Evolutionary conservation across 73 alveolate genomes (phyloP).

Genomic region (Blepharisma japonicum): DNA sequence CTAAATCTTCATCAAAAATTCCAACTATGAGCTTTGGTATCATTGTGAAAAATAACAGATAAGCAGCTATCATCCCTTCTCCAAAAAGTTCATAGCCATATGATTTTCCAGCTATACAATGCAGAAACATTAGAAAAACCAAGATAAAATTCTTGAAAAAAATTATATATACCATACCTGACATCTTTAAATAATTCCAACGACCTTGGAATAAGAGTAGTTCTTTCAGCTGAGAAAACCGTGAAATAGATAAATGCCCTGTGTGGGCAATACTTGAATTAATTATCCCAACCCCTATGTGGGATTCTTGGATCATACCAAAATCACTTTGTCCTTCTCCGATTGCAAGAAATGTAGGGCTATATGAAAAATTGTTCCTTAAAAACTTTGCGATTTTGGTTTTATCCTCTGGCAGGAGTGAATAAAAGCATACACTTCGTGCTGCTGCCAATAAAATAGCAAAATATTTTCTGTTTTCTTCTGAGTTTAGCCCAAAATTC

Average conservation of each 20-base stretch:
- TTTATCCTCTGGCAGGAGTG: constrained; percentile 9
- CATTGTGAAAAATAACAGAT: background rate
- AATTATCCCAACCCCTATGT: background rate
- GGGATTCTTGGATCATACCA: constrained; percentile 19
- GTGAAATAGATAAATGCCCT: background rate
- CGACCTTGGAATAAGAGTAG: background rate
- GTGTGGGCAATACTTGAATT: too few relatives aligned
- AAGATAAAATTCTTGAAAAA: background rate
- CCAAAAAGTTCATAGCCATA: background rate
- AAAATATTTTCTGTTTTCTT: constrained; percentile 4
- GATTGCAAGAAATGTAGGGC: background rate
- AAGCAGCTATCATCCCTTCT: background rate
- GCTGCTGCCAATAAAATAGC: constrained; percentile 4
- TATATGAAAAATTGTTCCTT: background rate
- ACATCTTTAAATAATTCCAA: background rate
- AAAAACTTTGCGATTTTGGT: background rate
- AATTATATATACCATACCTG: background rate
- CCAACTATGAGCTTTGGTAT: constrained; percentile 12
- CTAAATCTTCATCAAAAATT: background rate
- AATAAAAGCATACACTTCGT: background rate
- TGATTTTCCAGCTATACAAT: background rate
- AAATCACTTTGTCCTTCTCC: background rate
- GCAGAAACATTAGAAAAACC: too few relatives aligned
- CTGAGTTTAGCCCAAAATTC: background rate
- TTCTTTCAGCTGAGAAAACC: background rate